phyloP scores from a whole-genome alignment of 2,329 filamentous ascomycete genomes.

The Epichloe typhina region DNA sequence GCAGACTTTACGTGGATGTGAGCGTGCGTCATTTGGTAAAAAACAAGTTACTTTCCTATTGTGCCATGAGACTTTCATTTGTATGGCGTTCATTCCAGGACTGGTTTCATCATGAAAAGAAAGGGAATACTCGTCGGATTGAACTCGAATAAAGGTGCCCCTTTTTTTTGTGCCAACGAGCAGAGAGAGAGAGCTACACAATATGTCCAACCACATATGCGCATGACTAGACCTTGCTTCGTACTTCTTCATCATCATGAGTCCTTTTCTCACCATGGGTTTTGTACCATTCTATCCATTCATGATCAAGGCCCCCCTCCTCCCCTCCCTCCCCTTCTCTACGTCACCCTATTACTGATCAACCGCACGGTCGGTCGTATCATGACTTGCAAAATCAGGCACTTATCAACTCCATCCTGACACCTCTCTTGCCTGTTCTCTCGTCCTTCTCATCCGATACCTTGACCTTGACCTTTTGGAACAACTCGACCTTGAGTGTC shows the following conservation, averaged over 20 bases:
- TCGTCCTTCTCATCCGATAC: slow-evolving; percentile 92
- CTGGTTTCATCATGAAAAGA: neutral
- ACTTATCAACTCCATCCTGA: slow-evolving; percentile 53
- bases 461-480: slow-evolving; percentile 80
- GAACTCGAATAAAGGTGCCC: neutral
- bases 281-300: no score
- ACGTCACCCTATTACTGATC: no score
- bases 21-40: neutral
- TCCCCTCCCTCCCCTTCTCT: no score
- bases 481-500: slow-evolving; percentile 59
- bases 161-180: neutral
- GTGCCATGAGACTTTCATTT: neutral
- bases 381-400: neutral
- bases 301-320: no score
- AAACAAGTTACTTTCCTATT: neutral
- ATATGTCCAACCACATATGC: no score
- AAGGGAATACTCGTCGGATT: neutral
- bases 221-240: no score
- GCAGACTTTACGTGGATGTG: no score
- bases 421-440: slow-evolving; percentile 86
- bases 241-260: no score
- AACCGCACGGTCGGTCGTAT: no score
- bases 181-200: no score
- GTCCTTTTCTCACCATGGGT: no score
- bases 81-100: neutral